Conservation (phyloP, 495 filamentous ascomycete species). For the Lepraria neglecta region DNA sequence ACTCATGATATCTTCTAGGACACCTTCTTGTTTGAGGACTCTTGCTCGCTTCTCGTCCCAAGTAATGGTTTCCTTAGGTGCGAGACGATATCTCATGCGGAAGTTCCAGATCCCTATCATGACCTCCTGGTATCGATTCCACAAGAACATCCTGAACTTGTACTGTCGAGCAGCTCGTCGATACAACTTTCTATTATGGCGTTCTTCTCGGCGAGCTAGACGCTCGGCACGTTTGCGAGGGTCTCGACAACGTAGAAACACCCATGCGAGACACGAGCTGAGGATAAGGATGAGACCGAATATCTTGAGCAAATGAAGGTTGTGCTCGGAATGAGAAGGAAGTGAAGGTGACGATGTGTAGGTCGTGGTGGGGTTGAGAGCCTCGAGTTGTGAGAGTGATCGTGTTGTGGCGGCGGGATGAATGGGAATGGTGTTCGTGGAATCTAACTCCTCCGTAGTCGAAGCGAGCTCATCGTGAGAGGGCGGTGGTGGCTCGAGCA, state of each 20-base stretch:
- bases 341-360: slow-evolving; percentile 11
- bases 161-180: slow-evolving; percentile 39
- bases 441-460: background rate
- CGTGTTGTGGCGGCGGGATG: slow-evolving; percentile 14
- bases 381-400: slow-evolving; percentile 6
- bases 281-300: slow-evolving; percentile 30
- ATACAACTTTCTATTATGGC: slow-evolving; percentile 36
- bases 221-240: slow-evolving; percentile 35
- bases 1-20: slow-evolving; percentile 26
- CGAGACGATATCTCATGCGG: slow-evolving; percentile 22
- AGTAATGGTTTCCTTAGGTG: slow-evolving; percentile 2
- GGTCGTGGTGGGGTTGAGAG: slow-evolving; percentile 11
- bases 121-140: slow-evolving; percentile 14
- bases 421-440: slow-evolving; percentile 13
- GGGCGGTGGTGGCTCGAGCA: slow-evolving; percentile 10
- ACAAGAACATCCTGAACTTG: slow-evolving; percentile 33
- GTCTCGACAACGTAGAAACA: slow-evolving; percentile 34
- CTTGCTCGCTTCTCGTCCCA: slow-evolving; percentile 27
- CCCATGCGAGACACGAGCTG: slow-evolving; percentile 31
- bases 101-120: slow-evolving; percentile 15
- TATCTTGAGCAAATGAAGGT: slow-evolving; percentile 25
- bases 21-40: slow-evolving; percentile 32
- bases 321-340: slow-evolving; percentile 9
- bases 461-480: background rate
- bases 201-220: slow-evolving; percentile 37